Conservation (phyloP, 495 filamentous ascomycete species). For the Cetradonia linearis region DNA sequence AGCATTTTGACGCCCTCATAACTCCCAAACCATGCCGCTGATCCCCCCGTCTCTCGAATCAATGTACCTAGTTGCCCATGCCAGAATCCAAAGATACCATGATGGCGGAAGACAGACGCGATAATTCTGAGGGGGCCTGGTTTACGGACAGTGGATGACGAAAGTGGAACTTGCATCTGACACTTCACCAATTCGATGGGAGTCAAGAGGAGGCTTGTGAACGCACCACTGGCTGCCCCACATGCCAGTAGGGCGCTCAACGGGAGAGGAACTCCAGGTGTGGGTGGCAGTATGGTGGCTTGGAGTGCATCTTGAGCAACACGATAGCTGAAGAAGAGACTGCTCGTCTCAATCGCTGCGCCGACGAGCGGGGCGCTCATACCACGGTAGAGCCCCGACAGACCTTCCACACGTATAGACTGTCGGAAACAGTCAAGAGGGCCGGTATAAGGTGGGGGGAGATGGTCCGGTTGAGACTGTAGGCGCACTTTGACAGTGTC, state of each 20-base stretch:
- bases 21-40: slow-evolving; percentile 88
- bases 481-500: slow-evolving; percentile 89
- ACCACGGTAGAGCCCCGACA: slow-evolving; percentile 81
- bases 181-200: slow-evolving; percentile 98
- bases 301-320: slow-evolving; percentile 60
- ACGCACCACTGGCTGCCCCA: slow-evolving; percentile 77
- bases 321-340: slow-evolving; percentile 81
- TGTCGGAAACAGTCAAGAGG: slow-evolving; percentile 91
- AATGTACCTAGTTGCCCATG: slow-evolving; percentile 87
- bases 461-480: slow-evolving; percentile 65
- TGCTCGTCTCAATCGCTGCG: slow-evolving; percentile 87
- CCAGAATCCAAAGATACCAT: slow-evolving; percentile 86
- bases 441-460: slow-evolving; percentile 73
- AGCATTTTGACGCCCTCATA: slow-evolving; percentile 71
- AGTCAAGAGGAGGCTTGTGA: slow-evolving; percentile 83
- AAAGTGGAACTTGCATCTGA: slow-evolving; percentile 77
- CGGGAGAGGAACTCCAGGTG: slow-evolving; percentile 40
- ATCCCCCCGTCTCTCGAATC: slow-evolving; percentile 86
- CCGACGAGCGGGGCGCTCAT: slow-evolving; percentile 85
- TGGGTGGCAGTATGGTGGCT: slow-evolving; percentile 32
- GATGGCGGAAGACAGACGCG: slow-evolving; percentile 61
- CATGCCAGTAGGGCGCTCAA: slow-evolving; percentile 62
- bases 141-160: slow-evolving; percentile 30
- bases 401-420: slow-evolving; percentile 61
- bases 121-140: slow-evolving; percentile 54